These are phyloP conservation scores for Monosporascus sp. DNA, from an alignment of 2,329 filamentous ascomycete genomes.

Conservation along the genomic window DNA sequence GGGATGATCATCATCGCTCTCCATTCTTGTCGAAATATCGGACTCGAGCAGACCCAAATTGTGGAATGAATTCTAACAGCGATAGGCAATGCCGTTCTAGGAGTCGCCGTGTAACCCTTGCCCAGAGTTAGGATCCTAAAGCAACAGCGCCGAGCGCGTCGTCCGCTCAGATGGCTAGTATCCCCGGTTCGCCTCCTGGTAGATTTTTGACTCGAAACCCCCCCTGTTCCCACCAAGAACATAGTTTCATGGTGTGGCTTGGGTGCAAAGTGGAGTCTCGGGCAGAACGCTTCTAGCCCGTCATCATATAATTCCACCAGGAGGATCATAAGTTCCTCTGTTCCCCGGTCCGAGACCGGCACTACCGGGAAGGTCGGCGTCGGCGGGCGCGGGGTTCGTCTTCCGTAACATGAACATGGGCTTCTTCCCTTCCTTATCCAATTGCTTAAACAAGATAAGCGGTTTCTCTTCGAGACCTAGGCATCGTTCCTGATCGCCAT, in stretches of 20 bases:
- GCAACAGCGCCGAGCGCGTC: no score
- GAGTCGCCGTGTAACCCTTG: no score
- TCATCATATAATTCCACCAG: constrained; percentile 53
- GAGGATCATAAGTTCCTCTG: constrained; percentile 49
- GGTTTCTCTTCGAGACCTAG: constrained; percentile 89
- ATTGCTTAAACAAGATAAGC: constrained; percentile 91
- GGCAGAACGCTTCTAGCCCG: neutral
- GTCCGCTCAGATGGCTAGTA: no score
- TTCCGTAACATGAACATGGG: constrained; percentile 98
- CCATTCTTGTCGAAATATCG: no score
- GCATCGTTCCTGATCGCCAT: constrained; percentile 96
- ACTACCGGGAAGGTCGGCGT: constrained; percentile 48
- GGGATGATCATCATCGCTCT: no score
- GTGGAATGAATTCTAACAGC: no score
- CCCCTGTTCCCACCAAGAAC: neutral
- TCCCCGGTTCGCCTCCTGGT: no score
- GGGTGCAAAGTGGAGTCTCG: neutral
- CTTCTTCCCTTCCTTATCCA: constrained; percentile 95
- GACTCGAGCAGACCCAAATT: no score
- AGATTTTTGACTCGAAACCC: no score
- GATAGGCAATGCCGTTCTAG: no score
- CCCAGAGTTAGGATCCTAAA: no score
- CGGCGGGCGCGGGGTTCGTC: constrained; percentile 50
- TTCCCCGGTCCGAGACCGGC: constrained; percentile 43
- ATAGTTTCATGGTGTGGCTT: no score